Conservation (phyloP, 169 alveolate genomes). For the Sarcocystis neurona region DNA sequence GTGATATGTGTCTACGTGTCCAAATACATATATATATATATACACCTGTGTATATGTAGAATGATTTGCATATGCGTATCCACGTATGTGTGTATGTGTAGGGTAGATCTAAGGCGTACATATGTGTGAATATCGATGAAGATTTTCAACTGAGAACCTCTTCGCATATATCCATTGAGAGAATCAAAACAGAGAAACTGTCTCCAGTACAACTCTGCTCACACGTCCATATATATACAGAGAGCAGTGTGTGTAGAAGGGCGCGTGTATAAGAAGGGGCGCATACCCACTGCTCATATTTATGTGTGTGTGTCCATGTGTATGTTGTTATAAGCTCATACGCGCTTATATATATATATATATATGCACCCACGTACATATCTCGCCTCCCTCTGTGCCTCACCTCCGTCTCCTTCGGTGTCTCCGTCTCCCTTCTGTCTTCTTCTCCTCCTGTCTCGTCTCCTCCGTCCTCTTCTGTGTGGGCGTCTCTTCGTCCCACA, state of each 20-base stretch:
- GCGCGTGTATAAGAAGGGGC: background rate
- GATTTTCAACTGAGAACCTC: no score
- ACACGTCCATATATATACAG: background rate
- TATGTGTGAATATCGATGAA: no score
- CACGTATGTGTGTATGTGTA: no score
- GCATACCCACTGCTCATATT: background rate
- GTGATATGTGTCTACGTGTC: no score
- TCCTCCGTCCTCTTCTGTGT: background rate
- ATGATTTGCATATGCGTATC: no score
- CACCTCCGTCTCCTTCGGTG: background rate
- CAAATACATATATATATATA: no score
- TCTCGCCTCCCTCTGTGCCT: background rate
- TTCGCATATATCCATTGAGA: no score
- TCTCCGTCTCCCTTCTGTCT: background rate
- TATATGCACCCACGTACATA: background rate
- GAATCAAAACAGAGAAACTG: background rate
- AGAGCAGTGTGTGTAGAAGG: background rate
- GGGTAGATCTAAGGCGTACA: no score
- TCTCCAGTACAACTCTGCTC: background rate
- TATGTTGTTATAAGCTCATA: background rate
- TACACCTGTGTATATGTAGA: no score
- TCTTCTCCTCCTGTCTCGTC: background rate
- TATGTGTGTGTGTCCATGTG: background rate
- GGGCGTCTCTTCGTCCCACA: background rate
- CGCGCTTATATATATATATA: background rate